Evolutionary conservation across 2,329 filamentous ascomycete species (phyloP).

Genomic region (Sclerotiophoma versabilis): DNA sequence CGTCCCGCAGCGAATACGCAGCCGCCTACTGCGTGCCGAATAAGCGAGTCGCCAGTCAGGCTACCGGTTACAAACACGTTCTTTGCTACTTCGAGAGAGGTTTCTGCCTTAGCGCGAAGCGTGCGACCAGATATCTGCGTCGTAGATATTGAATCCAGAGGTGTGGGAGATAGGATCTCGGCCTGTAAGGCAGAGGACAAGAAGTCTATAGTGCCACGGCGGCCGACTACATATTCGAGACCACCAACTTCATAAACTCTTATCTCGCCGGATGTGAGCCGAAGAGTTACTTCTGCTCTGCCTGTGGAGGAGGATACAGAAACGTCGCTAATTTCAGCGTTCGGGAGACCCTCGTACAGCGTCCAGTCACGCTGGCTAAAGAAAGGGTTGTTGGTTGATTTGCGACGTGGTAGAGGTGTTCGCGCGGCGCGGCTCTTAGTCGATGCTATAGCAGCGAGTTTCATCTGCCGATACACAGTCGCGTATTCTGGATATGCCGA

Average conservation of each 20-base stretch:
- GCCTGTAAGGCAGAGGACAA: slow-evolving; percentile 55
- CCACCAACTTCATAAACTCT: slow-evolving; percentile 57
- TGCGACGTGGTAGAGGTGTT: slow-evolving; percentile 38
- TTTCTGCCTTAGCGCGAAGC: slow-evolving; percentile 60
- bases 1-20: slow-evolving; percentile 64
- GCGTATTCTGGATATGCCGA: slow-evolving; percentile 70
- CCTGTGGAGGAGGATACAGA: slow-evolving; percentile 21
- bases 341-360: slow-evolving; percentile 63
- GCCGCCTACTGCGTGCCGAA: slow-evolving; percentile 66
- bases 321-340: slow-evolving; percentile 57
- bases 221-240: slow-evolving; percentile 63
- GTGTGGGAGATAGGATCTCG: slow-evolving; percentile 53
- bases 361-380: slow-evolving; percentile 59
- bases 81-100: slow-evolving; percentile 60
- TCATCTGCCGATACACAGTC: slow-evolving; percentile 66
- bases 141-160: neutral
- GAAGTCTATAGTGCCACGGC: slow-evolving; percentile 63
- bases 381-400: slow-evolving; percentile 52
- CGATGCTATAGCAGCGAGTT: slow-evolving; percentile 52
- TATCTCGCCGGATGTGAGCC: slow-evolving; percentile 51
- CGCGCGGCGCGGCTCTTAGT: slow-evolving; percentile 26
- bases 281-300: slow-evolving; percentile 52
- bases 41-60: slow-evolving; percentile 66
- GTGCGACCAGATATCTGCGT: slow-evolving; percentile 60
- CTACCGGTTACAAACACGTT: slow-evolving; percentile 65